phyloP scores from a whole-genome alignment of 352 stramenopile genomes.

The Globisporangium echinulatum region DNA sequence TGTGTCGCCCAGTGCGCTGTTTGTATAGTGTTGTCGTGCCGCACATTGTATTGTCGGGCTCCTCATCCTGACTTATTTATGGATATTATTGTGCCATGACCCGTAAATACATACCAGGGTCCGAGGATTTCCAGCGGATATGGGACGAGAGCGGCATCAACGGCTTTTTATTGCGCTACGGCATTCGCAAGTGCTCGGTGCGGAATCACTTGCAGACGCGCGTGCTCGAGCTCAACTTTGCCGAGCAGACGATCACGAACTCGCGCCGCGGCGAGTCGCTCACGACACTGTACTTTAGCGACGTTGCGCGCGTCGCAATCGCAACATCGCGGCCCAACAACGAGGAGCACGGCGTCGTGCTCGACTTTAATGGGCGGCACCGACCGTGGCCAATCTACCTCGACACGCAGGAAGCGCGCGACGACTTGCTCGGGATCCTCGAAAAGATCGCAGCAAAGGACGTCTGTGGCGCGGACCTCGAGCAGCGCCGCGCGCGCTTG shows the following conservation, averaged over 20 bases:
- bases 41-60: background rate
- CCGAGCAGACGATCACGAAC: slow-evolving; percentile 77
- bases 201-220: slow-evolving; percentile 78
- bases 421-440: slow-evolving; percentile 67
- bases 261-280: slow-evolving; percentile 72
- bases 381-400: slow-evolving; percentile 76
- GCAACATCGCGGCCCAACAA: slow-evolving; percentile 30
- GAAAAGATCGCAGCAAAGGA: slow-evolving; percentile 66
- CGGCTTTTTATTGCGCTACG: slow-evolving; percentile 77
- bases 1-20: too few relatives aligned
- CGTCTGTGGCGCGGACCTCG: slow-evolving; percentile 55
- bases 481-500: slow-evolving; percentile 59
- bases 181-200: slow-evolving; percentile 72
- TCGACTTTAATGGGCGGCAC: slow-evolving; percentile 59
- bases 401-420: slow-evolving; percentile 60
- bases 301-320: slow-evolving; percentile 41
- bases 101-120: slow-evolving; percentile 2
- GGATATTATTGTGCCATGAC: too few relatives aligned
- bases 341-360: slow-evolving; percentile 62
- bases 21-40: background rate
- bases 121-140: slow-evolving; percentile 59
- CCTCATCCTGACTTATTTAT: too few relatives aligned
- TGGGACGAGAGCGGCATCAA: slow-evolving; percentile 78
- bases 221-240: slow-evolving; percentile 84
- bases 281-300: slow-evolving; percentile 68